Conservation (phyloP, 78 protist species). For the Cavenderia fasciculata region DNA sequence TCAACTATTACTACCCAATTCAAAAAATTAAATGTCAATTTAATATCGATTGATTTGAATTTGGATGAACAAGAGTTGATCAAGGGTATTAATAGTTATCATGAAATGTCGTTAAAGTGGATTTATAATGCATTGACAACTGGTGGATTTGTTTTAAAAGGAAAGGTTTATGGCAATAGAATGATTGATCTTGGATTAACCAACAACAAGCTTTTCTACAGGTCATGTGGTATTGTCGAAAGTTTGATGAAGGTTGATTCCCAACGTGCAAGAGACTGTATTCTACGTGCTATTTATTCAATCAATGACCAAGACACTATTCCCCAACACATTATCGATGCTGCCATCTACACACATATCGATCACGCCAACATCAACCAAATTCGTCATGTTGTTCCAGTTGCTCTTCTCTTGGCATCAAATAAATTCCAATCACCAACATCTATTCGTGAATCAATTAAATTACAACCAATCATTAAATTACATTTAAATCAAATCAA, state of each 20-base stretch:
- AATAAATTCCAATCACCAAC: conserved; percentile 38
- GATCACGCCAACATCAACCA: conserved; percentile 25
- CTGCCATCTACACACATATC: conserved; percentile 62
- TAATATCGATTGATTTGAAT: not conserved
- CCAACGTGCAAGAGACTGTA: conserved; percentile 1
- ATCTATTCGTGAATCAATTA: conserved; percentile 13
- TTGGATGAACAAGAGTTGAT: not conserved
- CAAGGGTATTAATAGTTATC: not conserved
- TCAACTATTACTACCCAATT: no score
- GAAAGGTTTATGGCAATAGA: conserved; percentile 84
- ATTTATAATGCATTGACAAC: conserved; percentile 86
- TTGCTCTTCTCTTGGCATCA: conserved; percentile 44
- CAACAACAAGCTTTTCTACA: conserved; percentile 84
- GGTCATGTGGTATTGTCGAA: conserved; percentile 80
- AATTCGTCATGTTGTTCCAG: conserved; percentile 31
- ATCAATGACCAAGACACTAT: not conserved
- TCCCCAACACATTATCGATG: conserved; percentile 2
- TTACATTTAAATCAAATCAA: no score
- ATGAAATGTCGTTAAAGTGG: conserved; percentile 82
- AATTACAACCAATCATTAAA: conserved; percentile 24
- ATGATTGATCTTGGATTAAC: conserved; percentile 90
- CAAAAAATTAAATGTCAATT: no score
- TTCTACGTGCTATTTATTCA: conserved; percentile 49
- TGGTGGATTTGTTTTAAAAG: conserved; percentile 83
- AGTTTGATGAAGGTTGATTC: conserved; percentile 2